These are phyloP conservation scores for Aspergillus eucalypticola DNA, from an alignment of 2,329 filamentous ascomycete species.

Conservation along the genomic window DNA sequence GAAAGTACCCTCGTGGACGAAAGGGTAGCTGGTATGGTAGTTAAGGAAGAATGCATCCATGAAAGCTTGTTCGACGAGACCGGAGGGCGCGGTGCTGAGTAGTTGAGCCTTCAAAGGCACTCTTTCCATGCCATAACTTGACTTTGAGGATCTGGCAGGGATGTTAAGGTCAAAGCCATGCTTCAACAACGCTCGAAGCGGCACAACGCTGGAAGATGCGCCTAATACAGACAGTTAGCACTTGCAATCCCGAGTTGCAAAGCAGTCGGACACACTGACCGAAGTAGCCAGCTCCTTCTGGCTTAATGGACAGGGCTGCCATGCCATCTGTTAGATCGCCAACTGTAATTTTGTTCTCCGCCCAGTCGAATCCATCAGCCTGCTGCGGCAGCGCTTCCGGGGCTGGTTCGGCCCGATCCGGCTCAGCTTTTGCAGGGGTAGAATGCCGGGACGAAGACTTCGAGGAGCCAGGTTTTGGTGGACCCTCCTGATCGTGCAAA, in stretches of 20 bases:
- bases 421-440: slow-evolving; percentile 36
- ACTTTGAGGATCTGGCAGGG: slow-evolving; percentile 31
- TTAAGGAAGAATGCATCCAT: slow-evolving; percentile 50
- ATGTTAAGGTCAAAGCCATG: slow-evolving; percentile 44
- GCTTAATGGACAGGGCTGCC: slow-evolving; percentile 43
- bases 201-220: slow-evolving; percentile 43
- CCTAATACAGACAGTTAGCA: slow-evolving; percentile 23
- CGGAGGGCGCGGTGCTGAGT: slow-evolving; percentile 39
- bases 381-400: slow-evolving; percentile 48
- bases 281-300: slow-evolving; percentile 44
- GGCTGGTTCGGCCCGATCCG: slow-evolving; percentile 37
- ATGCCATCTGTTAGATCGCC: slow-evolving; percentile 44
- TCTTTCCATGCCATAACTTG: slow-evolving; percentile 23
- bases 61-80: slow-evolving; percentile 42
- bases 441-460: slow-evolving; percentile 42
- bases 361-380: slow-evolving; percentile 43
- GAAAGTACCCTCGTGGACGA: slow-evolving; percentile 51
- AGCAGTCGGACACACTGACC: slow-evolving; percentile 23
- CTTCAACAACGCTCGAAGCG: slow-evolving; percentile 39
- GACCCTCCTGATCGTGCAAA: slow-evolving; percentile 37
- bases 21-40: slow-evolving; percentile 51
- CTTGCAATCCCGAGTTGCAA: neutral
- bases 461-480: slow-evolving; percentile 32
- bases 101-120: slow-evolving; percentile 42
- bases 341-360: slow-evolving; percentile 41